phyloP scores from a whole-genome alignment of 768 basidiomycete species.

The Rhizopogon sp. region DNA sequence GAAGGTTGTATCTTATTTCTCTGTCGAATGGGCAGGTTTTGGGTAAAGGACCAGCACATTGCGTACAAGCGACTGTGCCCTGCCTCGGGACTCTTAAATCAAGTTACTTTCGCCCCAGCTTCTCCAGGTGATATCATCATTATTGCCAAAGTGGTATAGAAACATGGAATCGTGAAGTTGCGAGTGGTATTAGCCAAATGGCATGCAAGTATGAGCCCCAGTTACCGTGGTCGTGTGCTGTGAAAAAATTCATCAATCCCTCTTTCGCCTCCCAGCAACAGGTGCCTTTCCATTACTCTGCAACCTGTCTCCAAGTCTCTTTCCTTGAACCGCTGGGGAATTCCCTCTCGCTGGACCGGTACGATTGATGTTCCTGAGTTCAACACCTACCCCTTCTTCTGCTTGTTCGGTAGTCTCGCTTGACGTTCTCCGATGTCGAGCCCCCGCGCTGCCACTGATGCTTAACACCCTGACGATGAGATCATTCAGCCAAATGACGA shows the following conservation, averaged over 20 bases:
- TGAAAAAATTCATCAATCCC: constrained; percentile 32
- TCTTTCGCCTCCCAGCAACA: constrained; percentile 39
- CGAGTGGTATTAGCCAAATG: neutral
- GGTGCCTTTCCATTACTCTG: constrained; percentile 11
- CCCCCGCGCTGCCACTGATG: constrained; percentile 36
- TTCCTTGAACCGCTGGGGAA: neutral
- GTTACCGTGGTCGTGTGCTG: no score
- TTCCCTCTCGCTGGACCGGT: neutral
- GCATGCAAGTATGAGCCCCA: neutral
- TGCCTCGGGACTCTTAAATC: neutral
- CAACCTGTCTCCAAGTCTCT: constrained; percentile 8
- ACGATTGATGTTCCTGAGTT: constrained; percentile 12
- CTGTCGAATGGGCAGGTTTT: constrained; percentile 90
- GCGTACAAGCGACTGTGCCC: neutral
- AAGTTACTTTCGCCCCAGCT: neutral
- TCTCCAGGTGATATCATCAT: neutral
- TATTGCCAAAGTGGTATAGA: neutral
- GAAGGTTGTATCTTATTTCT: constrained; percentile 64
- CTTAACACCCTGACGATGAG: constrained; percentile 58
- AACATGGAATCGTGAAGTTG: neutral
- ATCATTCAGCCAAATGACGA: constrained; percentile 74
- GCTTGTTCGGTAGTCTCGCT: constrained; percentile 53
- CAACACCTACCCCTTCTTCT: constrained; percentile 52
- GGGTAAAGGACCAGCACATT: constrained; percentile 33
- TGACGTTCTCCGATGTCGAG: constrained; percentile 22